Evolutionary conservation across 1,284 basidiomycete species (phyloP), one percentile per base, ranked within the genome.

Genomic region (Thecaphora frezii): DNA sequence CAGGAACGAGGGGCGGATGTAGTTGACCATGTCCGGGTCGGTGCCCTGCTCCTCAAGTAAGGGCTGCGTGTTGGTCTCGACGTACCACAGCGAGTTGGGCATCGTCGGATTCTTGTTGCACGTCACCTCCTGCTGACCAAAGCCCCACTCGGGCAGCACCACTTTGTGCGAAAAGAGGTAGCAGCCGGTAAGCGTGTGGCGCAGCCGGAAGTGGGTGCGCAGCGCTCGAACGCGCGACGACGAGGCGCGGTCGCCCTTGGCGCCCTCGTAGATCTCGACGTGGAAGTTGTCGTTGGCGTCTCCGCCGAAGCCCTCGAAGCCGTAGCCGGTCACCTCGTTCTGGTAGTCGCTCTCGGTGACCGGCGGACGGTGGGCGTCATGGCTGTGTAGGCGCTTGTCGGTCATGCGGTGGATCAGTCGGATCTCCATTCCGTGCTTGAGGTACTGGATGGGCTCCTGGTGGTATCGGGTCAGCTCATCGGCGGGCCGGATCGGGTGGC

Each of bases 321-420:
- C 96, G 74, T 99, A 99, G 1, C 83, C 92, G 1, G 93, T 94
- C 0, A 97, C 93, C 79, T 99, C 96, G 76, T 97, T 94, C 82
- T 98, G 96, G 83, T 97, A 99, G 71, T 99, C 96, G 50, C 96
- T 92, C 56, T 98, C 94, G 44, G 90, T 93, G n/a, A 98, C 87
- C 16, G 93, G 93, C 3, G 96, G 91, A 37, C 94, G 88, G 54
- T 72, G 57, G 66, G 89, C 82, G 69, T 97, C 93, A 81, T 99
- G 96, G 45, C 90, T 93, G 82, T 98, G 96, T 5, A 98, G 85
- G 49, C 88, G 86, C 80, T 92, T 94, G 67, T 89, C 85, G 0
- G 93, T 94, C 23, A 83, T 52, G 43, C 87, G 82, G 81, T 98
- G 96, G 44, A 88, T 84, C 30, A 99, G 82, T 67, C 91, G 90